Base-by-base conservation (phyloP, 2,329 filamentous ascomycete species). In the Ophiostoma sp. region DNA sequence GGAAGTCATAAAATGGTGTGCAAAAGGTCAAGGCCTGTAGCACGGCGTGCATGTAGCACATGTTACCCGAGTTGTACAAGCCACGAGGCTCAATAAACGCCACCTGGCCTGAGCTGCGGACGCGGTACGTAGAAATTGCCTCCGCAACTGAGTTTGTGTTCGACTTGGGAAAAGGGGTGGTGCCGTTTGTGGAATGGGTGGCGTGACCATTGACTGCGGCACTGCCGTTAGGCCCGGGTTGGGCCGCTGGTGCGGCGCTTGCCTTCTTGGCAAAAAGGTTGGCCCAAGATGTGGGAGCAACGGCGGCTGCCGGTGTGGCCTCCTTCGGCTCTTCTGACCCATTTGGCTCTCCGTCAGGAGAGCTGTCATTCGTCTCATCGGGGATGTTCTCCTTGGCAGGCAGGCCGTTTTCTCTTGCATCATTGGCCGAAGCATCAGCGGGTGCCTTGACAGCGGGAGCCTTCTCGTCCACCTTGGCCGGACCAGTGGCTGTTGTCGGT, bases 11-110 rank as follows among this genome's bases (percentile, higher is more conserved):
- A 76, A 99, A 99, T 5, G 95, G 95, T 73, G 89, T 85, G 78
- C 93, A 98, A 77, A 93, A 98, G 73, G 97, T 86, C 75, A 99
- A 86, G 76, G 96, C 91, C 89, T 99, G 95, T 72, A 99, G 85
- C 77, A 97, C 94, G 72, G 95, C 97, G 82, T 98, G 99, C 95
- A 99, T 98, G 80, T 99, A 99, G 79, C 95, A 99, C 91, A 98
- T 96, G 76, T 99, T 98, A 65, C 95, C 95, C 55, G 94, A 96
- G 79, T 99, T 99, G 73, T 97, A 91, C 75, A 99, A 85, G 65
- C 95, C 95, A 73, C 94, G 87, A 66, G 95, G 95, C 79, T 98
- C 92, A 66, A 99, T 84, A 75, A 97, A 97, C 18, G 90, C 83
- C 72, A 94, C 81, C 74, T 89, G 91, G 44, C 85, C 81, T 49